Base-by-base conservation (phyloP, 148 eudicot species). In the Fagopyrum esculentum region DNA sequence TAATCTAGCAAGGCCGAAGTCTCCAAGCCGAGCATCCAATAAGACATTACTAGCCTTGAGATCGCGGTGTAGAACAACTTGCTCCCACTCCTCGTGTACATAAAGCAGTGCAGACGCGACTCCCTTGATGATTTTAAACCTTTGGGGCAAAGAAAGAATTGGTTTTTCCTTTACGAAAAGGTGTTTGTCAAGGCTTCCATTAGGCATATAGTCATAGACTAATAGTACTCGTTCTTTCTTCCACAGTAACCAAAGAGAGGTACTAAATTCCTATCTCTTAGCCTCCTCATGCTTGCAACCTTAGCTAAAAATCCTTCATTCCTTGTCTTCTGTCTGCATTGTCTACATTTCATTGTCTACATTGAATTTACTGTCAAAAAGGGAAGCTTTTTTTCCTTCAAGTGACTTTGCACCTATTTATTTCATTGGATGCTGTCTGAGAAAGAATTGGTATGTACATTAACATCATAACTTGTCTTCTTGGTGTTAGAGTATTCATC, bases 191-290 rank as follows among this genome's bases (percentile, higher is more conserved):
- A 81, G 83, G 78, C 78, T 74, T 75, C 83, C 80, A 70, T 81
- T 81, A 6, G 80, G 26, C 26, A 22, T 22, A 22, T 22, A 22
- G 26, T 22, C 26, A 22, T 22, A 22, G 26, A 22, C 26, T 74
- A 80, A 51, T 47, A 80, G 70, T 19, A 77, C 78, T 81, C 83
- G 29, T 66, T 68, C 19, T 74, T 77, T 70, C 79, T 54, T 11
- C 81, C 9, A 61, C 79, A 80, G 46, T 78, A 83, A 9, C 85
- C 85, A 56, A 77, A 79, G 11, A 83, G 83, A 45, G 76, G 81
- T 6, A 83, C 81, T 47, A 83, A 68, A 55, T 80, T 83, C 55
- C 75, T 70, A 29, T 83, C 81, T 43, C 83, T 78, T 51, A 80
- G 72, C 45, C 81, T 72, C 50, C 79, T 77, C 78, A 79, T 74